Evolutionary conservation across 129 eudicot genomes (phyloP).

Genomic region (Daucus carota): DNA sequence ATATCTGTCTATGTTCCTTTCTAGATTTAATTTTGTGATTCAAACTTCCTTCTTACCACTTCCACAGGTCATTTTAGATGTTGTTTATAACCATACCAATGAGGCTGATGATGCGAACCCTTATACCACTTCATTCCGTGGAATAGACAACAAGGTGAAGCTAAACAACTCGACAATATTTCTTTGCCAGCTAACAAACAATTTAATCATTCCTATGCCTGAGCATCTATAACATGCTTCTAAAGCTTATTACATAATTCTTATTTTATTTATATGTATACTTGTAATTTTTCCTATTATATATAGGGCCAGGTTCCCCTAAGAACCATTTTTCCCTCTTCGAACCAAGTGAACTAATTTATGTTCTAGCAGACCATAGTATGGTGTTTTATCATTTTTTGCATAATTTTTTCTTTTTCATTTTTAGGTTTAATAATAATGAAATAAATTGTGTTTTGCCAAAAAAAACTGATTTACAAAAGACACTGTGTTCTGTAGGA

Average conservation of each 20-base stretch:
- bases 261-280: not conserved
- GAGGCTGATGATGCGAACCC: conserved; percentile 92
- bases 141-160: conserved; percentile 94
- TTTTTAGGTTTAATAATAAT: too few relatives aligned
- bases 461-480: too few relatives aligned
- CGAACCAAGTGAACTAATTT: not conserved
- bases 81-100: conserved; percentile 94
- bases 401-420: not conserved
- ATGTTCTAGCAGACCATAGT: not conserved
- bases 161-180: not conserved
- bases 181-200: not conserved
- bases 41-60: conserved; percentile 4
- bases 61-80: conserved; percentile 86
- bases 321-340: not conserved
- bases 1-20: not conserved
- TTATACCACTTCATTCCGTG: conserved; percentile 91
- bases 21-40: not conserved
- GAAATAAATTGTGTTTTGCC: not conserved
- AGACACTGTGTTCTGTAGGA: not conserved
- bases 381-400: too few relatives aligned
- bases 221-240: not conserved
- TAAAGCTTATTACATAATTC: not conserved
- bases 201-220: not conserved
- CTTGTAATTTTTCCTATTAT: not conserved
- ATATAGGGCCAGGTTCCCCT: not conserved